Evolutionary conservation across 2,329 filamentous ascomycete species (phyloP).

Genomic region (Cladosporium phlei): DNA sequence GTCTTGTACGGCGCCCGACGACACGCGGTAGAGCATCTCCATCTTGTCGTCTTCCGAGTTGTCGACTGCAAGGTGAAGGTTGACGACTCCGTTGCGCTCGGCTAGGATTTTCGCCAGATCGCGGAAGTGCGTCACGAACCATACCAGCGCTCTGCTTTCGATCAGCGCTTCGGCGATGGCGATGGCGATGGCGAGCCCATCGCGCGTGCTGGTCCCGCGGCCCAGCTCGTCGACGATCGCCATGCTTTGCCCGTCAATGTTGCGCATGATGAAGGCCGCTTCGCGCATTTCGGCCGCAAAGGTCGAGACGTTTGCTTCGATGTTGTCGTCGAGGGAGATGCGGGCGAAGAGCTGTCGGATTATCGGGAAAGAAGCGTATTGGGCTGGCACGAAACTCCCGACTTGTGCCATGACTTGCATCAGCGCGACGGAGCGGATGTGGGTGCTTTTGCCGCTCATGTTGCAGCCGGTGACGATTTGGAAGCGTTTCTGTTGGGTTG

Average conservation of each 20-base stretch:
- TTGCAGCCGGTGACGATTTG: conserved; percentile 95
- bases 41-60: conserved; percentile 55
- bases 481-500: conserved; percentile 73
- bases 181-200: conserved; percentile 83
- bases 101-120: conserved; percentile 73
- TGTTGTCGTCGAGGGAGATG: conserved; percentile 78
- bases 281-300: conserved; percentile 96
- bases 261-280: conserved; percentile 85
- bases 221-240: conserved; percentile 90
- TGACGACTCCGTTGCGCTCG: conserved; percentile 73
- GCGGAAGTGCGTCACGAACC: conserved; percentile 91
- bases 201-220: conserved; percentile 79
- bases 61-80: conserved; percentile 73
- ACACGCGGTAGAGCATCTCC: conserved; percentile 83
- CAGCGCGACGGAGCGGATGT: conserved; percentile 79
- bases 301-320: conserved; percentile 86
- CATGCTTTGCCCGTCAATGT: conserved; percentile 61
- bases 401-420: conserved; percentile 92
- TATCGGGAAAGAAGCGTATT: conserved; percentile 76
- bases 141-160: conserved; percentile 70
- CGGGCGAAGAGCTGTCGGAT: conserved; percentile 81
- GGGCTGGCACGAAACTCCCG: conserved; percentile 82
- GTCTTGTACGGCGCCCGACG: conserved; percentile 64
- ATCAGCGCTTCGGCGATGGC: conserved; percentile 86
- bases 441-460: conserved; percentile 97